These are phyloP conservation scores for Agrocybe praecox DNA, from an alignment of 768 basidiomycete genomes.

Conservation along the genomic window DNA sequence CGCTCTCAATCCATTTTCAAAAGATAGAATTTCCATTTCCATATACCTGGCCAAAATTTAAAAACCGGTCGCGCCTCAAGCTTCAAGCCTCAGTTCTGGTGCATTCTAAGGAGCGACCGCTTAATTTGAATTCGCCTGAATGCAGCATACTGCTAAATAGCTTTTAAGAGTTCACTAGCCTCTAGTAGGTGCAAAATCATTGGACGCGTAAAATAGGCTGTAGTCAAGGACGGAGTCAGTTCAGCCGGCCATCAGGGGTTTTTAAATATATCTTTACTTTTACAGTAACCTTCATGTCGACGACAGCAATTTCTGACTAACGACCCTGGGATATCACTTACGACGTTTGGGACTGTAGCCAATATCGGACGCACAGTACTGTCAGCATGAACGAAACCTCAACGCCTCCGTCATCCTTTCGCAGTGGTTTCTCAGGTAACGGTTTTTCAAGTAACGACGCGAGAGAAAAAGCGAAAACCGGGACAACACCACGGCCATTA, in stretches of 20 bases:
- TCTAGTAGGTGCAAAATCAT: too few species aligned
- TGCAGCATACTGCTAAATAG: too few species aligned
- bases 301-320: not conserved
- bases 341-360: not conserved
- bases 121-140: too few species aligned
- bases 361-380: not conserved
- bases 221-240: not conserved
- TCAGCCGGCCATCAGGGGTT: not conserved
- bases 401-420: not conserved
- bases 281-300: not conserved
- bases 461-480: not conserved
- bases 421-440: not conserved
- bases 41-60: too few species aligned
- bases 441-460: not conserved
- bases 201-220: not conserved
- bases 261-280: not conserved
- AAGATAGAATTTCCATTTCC: not conserved
- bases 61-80: too few species aligned
- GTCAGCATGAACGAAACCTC: not conserved
- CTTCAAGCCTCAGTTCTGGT: too few species aligned
- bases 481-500: slow-evolving; percentile 45
- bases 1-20: not conserved
- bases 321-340: too few species aligned
- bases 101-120: too few species aligned
- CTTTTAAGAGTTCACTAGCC: too few species aligned